Percentiles rank a stretch among this genome's conserved stretches.
These are phyloP conservation scores for Suillus lakei DNA, from an alignment of 768 basidiomycete species.

Conservation along the genomic window DNA sequence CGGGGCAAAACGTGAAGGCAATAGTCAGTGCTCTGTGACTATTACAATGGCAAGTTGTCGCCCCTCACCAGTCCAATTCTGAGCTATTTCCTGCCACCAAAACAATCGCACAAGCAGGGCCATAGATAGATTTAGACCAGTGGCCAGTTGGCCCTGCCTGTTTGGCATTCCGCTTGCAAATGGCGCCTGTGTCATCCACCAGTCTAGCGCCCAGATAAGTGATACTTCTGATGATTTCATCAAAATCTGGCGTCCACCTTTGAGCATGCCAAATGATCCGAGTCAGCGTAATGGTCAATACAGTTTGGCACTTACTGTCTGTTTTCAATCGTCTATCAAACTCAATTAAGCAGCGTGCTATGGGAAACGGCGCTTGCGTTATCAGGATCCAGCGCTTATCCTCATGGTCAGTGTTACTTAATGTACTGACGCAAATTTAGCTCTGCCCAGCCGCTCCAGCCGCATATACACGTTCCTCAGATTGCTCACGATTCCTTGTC, in stretches of 20 bases:
- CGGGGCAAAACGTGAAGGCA: neutral
- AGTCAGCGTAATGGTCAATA: neutral
- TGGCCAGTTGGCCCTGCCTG: neutral
- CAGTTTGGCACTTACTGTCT: neutral
- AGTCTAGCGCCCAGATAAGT: neutral
- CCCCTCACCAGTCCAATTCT: neutral
- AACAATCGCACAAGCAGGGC: neutral
- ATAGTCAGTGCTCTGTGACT: neutral
- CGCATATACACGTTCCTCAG: neutral
- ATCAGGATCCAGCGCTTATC: neutral
- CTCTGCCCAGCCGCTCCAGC: neutral
- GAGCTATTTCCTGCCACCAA: neutral
- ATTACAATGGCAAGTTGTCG: neutral
- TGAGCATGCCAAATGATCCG: neutral
- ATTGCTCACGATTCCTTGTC: neutral
- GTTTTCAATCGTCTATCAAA: neutral
- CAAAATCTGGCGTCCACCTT: neutral
- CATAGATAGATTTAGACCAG: neutral
- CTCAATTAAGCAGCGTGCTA: neutral
- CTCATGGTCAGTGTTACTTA: neutral
- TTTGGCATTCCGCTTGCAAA: neutral
- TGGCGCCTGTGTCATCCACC: neutral
- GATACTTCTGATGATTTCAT: neutral
- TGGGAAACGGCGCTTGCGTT: neutral
- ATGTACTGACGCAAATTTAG: conserved; percentile 1